phyloP scores from a whole-genome alignment of 1,284 basidiomycete species.

The Malassezia psittaci region DNA sequence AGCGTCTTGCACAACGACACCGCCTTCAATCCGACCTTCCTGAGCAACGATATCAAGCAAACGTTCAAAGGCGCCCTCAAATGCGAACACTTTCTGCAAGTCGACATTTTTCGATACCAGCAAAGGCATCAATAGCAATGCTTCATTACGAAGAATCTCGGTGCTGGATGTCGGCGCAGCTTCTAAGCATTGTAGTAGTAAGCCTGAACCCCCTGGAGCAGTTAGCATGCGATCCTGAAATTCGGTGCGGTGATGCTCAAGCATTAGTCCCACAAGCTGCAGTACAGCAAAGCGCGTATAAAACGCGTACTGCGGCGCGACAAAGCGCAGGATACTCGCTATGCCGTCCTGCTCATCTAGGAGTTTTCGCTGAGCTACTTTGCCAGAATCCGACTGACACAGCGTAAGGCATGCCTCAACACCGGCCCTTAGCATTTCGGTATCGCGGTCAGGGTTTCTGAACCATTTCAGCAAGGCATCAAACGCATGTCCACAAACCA shows the following conservation, averaged over 20 bases:
- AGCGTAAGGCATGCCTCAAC: constrained; percentile 35
- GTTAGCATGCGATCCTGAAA: constrained; percentile 84
- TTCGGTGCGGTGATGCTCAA: constrained; percentile 56
- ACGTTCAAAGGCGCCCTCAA: constrained; percentile 93
- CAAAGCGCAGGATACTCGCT: constrained; percentile 65
- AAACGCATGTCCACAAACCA: constrained; percentile 37
- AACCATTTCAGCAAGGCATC: constrained; percentile 27
- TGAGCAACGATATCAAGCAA: constrained; percentile 75
- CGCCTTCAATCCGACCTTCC: constrained; percentile 81
- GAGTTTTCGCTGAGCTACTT: constrained; percentile 55
- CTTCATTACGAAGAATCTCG: constrained; percentile 46
- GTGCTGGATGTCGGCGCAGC: constrained; percentile 48
- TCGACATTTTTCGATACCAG: constrained; percentile 78
- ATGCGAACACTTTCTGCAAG: constrained; percentile 92
- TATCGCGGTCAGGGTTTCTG: constrained; percentile 28
- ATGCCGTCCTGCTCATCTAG: constrained; percentile 62
- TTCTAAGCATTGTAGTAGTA: constrained; percentile 56
- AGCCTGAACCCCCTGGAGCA: constrained; percentile 61
- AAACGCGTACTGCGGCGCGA: constrained; percentile 53
- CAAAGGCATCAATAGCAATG: constrained; percentile 67
- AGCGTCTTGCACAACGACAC: constrained; percentile 74
- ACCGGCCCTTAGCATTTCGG: constrained; percentile 30
- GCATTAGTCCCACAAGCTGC: constrained; percentile 75
- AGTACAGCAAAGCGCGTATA: constrained; percentile 78
- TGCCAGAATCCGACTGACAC: constrained; percentile 25